phyloP scores from a whole-genome alignment of 163 green algal species.

The Coccomyxa subellipsoidea region DNA sequence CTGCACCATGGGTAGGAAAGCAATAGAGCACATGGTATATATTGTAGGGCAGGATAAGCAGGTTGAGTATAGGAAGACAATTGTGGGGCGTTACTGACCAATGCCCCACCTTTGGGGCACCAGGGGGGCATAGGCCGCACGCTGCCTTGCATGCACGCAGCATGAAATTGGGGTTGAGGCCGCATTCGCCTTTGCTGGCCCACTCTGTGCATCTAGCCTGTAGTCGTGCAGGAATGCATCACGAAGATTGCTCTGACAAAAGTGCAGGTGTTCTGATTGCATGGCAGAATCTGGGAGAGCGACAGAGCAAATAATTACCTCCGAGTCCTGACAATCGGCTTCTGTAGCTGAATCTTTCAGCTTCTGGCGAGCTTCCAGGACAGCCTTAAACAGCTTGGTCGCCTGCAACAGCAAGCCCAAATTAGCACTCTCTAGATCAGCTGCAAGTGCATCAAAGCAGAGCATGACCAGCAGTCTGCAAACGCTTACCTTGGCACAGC shows the following conservation, averaged over 20 bases:
- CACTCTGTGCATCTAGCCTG: background rate
- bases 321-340: background rate
- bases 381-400: background rate
- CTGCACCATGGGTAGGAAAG: too few species aligned
- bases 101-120: background rate
- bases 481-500: background rate
- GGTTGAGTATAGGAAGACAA: too few species aligned
- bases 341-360: background rate
- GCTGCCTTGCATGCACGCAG: background rate
- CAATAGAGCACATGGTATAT: too few species aligned
- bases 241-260: too few species aligned
- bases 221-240: too few species aligned
- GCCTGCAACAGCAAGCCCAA: background rate
- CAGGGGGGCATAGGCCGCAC: background rate
- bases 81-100: background rate
- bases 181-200: background rate
- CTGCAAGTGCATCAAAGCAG: background rate
- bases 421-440: background rate
- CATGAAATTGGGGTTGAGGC: slow-evolving; percentile 1
- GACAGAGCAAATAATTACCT: background rate
- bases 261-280: too few species aligned
- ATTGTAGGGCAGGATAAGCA: too few species aligned
- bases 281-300: background rate
- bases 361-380: background rate
- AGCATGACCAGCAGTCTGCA: background rate